These are phyloP conservation scores for Haplographium delicatum DNA, from an alignment of 495 filamentous ascomycete genomes.

Conservation along the genomic window DNA sequence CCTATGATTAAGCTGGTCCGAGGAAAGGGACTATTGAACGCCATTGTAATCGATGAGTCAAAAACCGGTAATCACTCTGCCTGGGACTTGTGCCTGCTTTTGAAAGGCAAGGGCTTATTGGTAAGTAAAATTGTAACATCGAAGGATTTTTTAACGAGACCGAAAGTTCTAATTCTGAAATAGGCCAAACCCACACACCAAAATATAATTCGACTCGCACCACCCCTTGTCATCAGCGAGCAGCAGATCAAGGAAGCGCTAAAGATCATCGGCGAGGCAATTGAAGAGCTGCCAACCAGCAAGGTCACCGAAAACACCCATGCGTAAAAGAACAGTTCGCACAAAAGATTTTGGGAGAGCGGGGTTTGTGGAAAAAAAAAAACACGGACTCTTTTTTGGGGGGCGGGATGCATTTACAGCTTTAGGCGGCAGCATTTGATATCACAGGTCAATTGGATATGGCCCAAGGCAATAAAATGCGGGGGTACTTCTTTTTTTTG, in stretches of 20 bases:
- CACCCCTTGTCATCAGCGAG: conserved; percentile 80
- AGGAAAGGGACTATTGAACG: conserved; percentile 93
- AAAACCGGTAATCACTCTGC: conserved; percentile 79
- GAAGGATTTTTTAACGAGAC: neutral
- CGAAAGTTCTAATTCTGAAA: neutral
- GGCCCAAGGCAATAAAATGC: too few relatives aligned
- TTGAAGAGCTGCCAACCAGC: conserved; percentile 56
- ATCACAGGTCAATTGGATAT: too few relatives aligned
- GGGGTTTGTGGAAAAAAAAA: too few relatives aligned
- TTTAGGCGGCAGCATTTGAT: too few relatives aligned
- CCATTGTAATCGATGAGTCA: conserved; percentile 91
- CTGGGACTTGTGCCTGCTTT: conserved; percentile 95
- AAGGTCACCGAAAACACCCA: too few relatives aligned
- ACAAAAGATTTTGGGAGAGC: too few relatives aligned
- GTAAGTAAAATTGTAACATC: conserved; percentile 40
- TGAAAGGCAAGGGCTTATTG: conserved; percentile 93
- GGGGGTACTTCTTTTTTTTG: too few relatives aligned
- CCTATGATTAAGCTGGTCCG: conserved; percentile 79
- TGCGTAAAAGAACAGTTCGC: too few relatives aligned
- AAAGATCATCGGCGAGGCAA: conserved; percentile 66
- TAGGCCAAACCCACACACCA: conserved; percentile 98
- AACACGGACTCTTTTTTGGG: too few relatives aligned
- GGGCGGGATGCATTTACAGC: too few relatives aligned
- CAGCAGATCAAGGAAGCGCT: conserved; percentile 77
- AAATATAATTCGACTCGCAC: conserved; percentile 94